Evolutionary conservation across 495 filamentous ascomycete genomes (phyloP).

Genomic region (Neurospora sp.): DNA sequence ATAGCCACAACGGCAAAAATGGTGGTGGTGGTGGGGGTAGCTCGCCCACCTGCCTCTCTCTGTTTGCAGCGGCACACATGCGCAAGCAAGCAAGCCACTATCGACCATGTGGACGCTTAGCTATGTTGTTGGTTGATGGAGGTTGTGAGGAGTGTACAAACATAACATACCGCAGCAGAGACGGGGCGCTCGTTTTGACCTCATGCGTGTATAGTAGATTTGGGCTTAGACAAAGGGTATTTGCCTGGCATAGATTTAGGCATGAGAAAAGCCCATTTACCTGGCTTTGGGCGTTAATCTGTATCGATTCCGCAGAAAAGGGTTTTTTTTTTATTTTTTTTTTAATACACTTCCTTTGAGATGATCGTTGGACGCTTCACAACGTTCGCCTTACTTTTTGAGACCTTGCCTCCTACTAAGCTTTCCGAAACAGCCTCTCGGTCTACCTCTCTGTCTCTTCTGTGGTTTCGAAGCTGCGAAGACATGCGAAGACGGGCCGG

Average conservation of each 20-base stretch:
- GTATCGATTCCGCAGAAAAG: too few relatives aligned
- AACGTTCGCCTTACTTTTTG: background rate
- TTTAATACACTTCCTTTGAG: too few relatives aligned
- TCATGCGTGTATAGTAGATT: too few relatives aligned
- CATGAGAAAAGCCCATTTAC: too few relatives aligned
- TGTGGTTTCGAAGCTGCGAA: background rate
- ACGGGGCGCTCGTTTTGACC: background rate
- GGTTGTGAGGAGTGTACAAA: background rate
- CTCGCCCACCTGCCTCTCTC: background rate
- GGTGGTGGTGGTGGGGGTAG: background rate
- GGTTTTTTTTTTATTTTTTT: too few relatives aligned
- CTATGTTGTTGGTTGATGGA: background rate
- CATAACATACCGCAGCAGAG: background rate
- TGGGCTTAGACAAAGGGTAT: too few relatives aligned
- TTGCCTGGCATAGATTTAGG: too few relatives aligned
- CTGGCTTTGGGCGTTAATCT: too few relatives aligned
- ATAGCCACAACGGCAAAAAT: background rate
- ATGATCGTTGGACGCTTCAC: background rate
- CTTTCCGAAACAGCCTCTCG: background rate
- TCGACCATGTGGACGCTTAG: background rate
- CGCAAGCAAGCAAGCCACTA: background rate
- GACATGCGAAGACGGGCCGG: background rate
- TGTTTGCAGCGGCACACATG: background rate
- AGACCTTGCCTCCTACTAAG: background rate
- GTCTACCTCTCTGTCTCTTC: background rate